Conservation (phyloP, 345 rosid species). For the Salix udensis region DNA sequence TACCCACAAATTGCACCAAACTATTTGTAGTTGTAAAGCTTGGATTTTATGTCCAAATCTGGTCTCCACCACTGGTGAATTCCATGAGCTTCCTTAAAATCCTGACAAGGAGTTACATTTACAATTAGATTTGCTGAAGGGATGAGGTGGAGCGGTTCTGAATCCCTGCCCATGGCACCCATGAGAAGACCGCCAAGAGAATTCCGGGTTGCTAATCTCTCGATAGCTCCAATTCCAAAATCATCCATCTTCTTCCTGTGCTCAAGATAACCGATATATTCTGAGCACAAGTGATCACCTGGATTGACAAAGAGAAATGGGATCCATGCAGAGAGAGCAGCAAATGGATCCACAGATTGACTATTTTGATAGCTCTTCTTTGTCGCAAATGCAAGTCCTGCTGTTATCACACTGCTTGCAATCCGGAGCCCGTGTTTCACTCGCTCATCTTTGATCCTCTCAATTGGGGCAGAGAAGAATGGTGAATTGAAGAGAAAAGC, state of each 20-base stretch:
- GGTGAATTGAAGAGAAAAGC: conserved; percentile 85
- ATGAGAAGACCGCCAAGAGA: conserved; percentile 64
- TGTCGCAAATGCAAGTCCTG: conserved; percentile 68
- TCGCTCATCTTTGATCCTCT: conserved; percentile 57
- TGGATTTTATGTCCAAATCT: conserved; percentile 47
- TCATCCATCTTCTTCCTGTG: conserved; percentile 88
- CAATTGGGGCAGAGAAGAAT: conserved; percentile 68
- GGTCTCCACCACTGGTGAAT: conserved; percentile 93
- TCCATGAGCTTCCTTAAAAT: conserved; percentile 78
- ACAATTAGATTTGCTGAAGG: conserved; percentile 64
- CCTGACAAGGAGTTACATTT: conserved; percentile 37
- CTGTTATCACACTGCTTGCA: conserved; percentile 71
- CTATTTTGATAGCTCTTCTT: conserved; percentile 32
- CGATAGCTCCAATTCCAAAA: conserved; percentile 66
- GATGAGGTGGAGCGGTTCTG: conserved; percentile 69
- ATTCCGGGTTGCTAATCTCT: conserved; percentile 60
- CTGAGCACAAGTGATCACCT: conserved; percentile 68
- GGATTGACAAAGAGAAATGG: conserved; percentile 63
- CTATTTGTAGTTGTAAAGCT: conserved; percentile 50
- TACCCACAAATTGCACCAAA: not conserved
- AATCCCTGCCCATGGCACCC: conserved; percentile 50
- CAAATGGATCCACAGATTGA: conserved; percentile 46
- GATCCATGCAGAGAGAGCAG: conserved; percentile 54
- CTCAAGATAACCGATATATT: conserved; percentile 77
- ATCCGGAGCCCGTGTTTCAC: conserved; percentile 66